Conservation (phyloP, 257 asterid species). For the Solanum bulbocastanum region DNA sequence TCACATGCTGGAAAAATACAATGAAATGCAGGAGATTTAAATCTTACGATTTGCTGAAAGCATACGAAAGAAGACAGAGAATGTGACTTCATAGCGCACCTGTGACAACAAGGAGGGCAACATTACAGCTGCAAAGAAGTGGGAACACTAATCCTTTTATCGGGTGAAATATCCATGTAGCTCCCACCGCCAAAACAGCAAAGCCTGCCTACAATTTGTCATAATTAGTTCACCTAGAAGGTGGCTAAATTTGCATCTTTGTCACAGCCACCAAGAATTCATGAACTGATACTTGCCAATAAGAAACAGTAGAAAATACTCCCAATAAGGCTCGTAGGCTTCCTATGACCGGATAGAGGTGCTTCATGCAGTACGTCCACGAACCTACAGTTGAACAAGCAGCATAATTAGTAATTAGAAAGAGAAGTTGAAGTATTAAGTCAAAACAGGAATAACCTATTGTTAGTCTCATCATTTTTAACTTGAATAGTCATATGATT, state of each 20-base stretch:
- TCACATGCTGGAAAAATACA: neutral
- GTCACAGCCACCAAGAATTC: neutral
- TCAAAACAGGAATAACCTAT: neutral
- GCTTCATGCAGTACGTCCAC: conserved; percentile 91
- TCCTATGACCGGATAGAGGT: conserved; percentile 90
- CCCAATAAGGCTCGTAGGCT: conserved; percentile 64
- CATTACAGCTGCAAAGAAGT: conserved; percentile 79
- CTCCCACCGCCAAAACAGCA: conserved; percentile 82
- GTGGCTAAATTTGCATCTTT: neutral
- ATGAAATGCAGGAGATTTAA: neutral
- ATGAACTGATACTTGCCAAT: conserved; percentile 56
- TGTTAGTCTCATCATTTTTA: neutral
- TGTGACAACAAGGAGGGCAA: conserved; percentile 65
- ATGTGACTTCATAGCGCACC: conserved; percentile 25
- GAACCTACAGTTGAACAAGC: conserved; percentile 43
- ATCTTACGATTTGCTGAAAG: neutral
- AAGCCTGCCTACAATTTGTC: conserved; percentile 81
- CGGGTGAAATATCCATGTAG: conserved; percentile 59
- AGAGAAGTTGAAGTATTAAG: neutral
- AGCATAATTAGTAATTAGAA: neutral
- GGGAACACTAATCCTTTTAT: conserved; percentile 41
- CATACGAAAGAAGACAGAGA: conserved; percentile 3
- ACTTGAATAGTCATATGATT: neutral
- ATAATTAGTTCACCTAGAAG: conserved; percentile 21
- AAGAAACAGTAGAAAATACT: conserved; percentile 72